Base-by-base conservation (phyloP, 116 monocot genomes). In the Dioscorea cayenensis region DNA sequence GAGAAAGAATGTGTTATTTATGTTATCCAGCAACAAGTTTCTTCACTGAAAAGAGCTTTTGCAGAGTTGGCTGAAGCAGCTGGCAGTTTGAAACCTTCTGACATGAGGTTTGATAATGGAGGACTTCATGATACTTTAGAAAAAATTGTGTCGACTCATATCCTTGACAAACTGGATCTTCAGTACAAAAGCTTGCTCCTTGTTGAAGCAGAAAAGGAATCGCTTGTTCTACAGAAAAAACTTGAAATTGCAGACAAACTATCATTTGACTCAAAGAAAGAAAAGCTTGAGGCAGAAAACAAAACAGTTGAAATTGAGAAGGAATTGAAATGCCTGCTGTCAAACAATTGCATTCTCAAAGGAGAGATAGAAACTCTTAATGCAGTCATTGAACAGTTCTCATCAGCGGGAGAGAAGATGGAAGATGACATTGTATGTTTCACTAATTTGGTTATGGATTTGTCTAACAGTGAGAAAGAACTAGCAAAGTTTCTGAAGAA, bases 191-290 rank as follows among this genome's bases (percentile, higher is more conserved):
- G 69, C 48, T 16, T 68, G 2, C 4, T 85, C 28, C 62, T 81
- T 61, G 36, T 28, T 49, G 81, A 86, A 68, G 14, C 83, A 49
- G 94, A 97, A 77, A 65, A 76, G 66, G 84, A 84, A 66, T 29
- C 80, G 36, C 21, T 22, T 14, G 21, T 49, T 29, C 67, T 95
- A 35, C 55, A 75, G 50, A 21, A 58, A n/a, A 77, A 80, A 73
- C 70, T 86, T 60, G 52, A 78, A 51, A 23, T 23, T 12, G 61
- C 78, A 73, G 84, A 87, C 60, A 75, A 75, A 20, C 22, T 43
- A 32, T 82, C 70, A 29, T 51, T 36, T 63, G 71, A 80, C 17
- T 61, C 65, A 32, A 32, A 32, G 32, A 66, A 75, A 66, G 60
- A 73, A 71, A 48, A 43, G 7, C 11, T 5, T 80, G 19, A 28